Conservation (phyloP, 2,329 filamentous ascomycete species). For the Xylaria sp. region DNA sequence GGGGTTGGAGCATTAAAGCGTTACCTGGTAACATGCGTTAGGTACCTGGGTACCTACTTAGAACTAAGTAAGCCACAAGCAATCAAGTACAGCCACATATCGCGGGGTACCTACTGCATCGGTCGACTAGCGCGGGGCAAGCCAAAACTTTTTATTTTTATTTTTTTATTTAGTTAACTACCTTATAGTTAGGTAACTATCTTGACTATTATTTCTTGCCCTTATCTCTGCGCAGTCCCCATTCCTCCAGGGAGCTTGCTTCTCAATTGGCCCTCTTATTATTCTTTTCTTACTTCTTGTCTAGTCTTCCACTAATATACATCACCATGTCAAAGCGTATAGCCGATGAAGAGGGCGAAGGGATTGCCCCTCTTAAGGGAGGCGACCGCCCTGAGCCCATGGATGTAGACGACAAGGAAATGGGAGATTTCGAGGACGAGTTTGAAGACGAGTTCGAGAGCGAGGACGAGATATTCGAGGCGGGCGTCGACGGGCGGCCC, state of each 20-base stretch:
- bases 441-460: conserved; percentile 93
- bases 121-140: conserved; percentile 43
- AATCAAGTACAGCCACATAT: conserved; percentile 36
- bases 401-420: conserved; percentile 71
- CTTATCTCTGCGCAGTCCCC: neutral
- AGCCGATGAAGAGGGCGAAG: conserved; percentile 63
- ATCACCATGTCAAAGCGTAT: conserved; percentile 70
- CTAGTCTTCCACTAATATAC: neutral
- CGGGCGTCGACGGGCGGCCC: conserved; percentile 90
- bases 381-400: conserved; percentile 71
- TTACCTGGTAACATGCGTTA: too few species aligned
- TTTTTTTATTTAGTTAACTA: conserved; percentile 22
- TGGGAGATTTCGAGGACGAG: conserved; percentile 93
- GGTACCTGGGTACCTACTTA: too few species aligned
- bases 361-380: conserved; percentile 66
- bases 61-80: conserved; percentile 22
- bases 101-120: too few species aligned
- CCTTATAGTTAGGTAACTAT: too few species aligned
- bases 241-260: neutral
- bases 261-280: conserved; percentile 1
- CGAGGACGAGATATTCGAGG: conserved; percentile 90
- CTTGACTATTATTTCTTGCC: neutral
- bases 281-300: neutral
- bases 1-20: too few species aligned
- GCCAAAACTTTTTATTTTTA: conserved; percentile 43